A percentile compares a stretch with the other conserved stretches of the same genome.
Conservation (phyloP, 1,284 basidiomycete species). For the Taiwanofungus camphoratus region DNA sequence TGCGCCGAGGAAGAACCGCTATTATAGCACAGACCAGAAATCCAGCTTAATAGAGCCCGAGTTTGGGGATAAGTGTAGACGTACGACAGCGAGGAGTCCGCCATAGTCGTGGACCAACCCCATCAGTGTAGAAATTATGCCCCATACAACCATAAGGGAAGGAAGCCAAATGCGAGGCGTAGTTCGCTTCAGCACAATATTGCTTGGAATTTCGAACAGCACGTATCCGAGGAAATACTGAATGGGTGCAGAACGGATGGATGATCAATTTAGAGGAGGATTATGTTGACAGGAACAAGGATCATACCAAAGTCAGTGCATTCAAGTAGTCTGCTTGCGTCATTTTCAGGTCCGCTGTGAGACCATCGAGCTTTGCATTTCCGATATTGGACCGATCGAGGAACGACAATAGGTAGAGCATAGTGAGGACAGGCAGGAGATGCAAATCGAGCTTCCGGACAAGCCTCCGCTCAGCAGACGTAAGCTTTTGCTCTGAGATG, state of each 20-base stretch:
- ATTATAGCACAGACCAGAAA: slow-evolving; percentile 19
- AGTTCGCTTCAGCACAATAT: slow-evolving; percentile 16
- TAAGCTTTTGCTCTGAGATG: neutral
- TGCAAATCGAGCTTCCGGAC: slow-evolving; percentile 21
- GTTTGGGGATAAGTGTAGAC: slow-evolving; percentile 9
- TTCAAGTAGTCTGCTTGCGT: slow-evolving; percentile 1
- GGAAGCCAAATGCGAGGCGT: slow-evolving; percentile 44
- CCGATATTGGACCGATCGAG: slow-evolving; percentile 67
- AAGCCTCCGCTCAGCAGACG: slow-evolving; percentile 9
- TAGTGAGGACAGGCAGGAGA: slow-evolving; percentile 48
- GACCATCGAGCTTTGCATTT: slow-evolving; percentile 46
- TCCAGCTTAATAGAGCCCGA: neutral
- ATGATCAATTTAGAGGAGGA: neutral
- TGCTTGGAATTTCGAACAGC: slow-evolving; percentile 56
- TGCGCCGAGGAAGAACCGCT: slow-evolving; percentile 48
- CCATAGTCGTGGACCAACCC: slow-evolving; percentile 53
- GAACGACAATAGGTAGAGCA: slow-evolving; percentile 65
- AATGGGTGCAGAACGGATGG: slow-evolving; percentile 39
- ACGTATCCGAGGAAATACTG: slow-evolving; percentile 60
- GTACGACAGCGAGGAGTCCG: slow-evolving; percentile 49
- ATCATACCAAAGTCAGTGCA: neutral
- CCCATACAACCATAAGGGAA: slow-evolving; percentile 11
- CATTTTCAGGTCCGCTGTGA: slow-evolving; percentile 15
- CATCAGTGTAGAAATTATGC: slow-evolving; percentile 45
- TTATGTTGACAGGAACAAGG: slow-evolving; percentile 20